phyloP scores from a whole-genome alignment of 768 basidiomycete genomes.

The Mycena vulgaris region DNA sequence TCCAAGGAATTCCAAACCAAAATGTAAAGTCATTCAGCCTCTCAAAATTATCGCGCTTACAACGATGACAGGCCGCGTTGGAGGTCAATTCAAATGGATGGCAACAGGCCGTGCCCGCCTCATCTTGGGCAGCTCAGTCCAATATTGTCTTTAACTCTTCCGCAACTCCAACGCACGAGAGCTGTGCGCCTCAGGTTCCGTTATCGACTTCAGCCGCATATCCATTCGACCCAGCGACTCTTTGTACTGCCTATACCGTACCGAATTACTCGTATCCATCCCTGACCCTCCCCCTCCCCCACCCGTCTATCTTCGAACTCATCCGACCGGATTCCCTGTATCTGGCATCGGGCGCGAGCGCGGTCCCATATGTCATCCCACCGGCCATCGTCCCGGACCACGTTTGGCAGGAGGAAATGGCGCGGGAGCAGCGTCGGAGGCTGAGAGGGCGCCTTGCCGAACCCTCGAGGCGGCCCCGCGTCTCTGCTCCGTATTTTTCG shows the following conservation, averaged over 20 bases:
- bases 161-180: too few relatives aligned
- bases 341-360: not conserved
- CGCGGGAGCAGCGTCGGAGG: not conserved
- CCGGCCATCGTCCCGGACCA: slow-evolving; percentile 2
- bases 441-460: not conserved
- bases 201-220: not conserved
- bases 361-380: slow-evolving; percentile 11
- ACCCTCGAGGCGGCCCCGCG: not conserved
- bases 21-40: not conserved
- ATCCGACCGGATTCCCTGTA: not conserved
- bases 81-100: not conserved
- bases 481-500: slow-evolving; percentile 6
- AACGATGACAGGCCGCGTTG: not conserved
- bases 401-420: slow-evolving; percentile 20
- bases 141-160: not conserved
- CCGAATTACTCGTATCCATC: not conserved
- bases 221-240: not conserved
- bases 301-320: slow-evolving; percentile 34
- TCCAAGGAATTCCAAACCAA: not conserved
- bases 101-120: not conserved
- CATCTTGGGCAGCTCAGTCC: not conserved
- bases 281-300: not conserved
- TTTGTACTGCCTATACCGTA: not conserved
- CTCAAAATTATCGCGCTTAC: not conserved
- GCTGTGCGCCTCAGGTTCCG: not conserved